A percentile compares a stretch with the other conserved stretches of the same genome.
phyloP scores from a whole-genome alignment of 2,329 filamentous ascomycete genomes.

The Cladophialophora carrionii region DNA sequence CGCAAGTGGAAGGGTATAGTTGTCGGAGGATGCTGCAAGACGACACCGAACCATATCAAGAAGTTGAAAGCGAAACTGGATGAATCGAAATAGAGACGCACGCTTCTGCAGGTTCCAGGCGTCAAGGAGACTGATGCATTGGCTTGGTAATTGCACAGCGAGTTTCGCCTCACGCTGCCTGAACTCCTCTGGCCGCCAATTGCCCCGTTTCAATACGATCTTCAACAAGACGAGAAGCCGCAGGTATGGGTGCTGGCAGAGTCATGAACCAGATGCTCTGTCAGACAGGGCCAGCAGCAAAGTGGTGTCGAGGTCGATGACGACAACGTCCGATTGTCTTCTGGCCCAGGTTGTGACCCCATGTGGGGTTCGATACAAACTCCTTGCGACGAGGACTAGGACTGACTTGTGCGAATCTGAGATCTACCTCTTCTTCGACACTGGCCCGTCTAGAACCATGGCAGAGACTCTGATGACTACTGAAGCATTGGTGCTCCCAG shows the following conservation, averaged over 20 bases:
- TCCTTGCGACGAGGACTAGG: not conserved
- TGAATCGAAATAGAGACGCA: slow-evolving; percentile 3
- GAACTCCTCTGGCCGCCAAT: not conserved
- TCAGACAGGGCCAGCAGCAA: not conserved
- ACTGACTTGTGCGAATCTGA: not conserved
- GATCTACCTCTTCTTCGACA: not conserved
- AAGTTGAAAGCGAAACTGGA: slow-evolving; percentile 37
- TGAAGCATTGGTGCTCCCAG: slow-evolving; percentile 4
- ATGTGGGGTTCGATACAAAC: not conserved
- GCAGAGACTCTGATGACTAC: not conserved
- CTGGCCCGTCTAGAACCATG: not conserved
- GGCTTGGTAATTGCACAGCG: too few relatives aligned
- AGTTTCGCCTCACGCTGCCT: not conserved
- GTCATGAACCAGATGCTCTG: not conserved
- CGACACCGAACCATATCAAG: slow-evolving; percentile 45
- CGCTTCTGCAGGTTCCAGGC: not conserved
- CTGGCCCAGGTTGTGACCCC: slow-evolving; percentile 1
- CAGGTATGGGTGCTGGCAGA: not conserved
- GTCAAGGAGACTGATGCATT: not conserved
- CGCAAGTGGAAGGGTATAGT: slow-evolving; percentile 40
- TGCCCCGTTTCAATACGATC: too few relatives aligned
- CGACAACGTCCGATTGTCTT: not conserved
- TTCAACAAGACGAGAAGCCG: not conserved
- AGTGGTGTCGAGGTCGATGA: not conserved
- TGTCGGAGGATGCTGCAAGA: slow-evolving; percentile 55